These are phyloP conservation scores for Dendrobium catenatum DNA, from an alignment of 106 monocot genomes.

Conservation along the genomic window DNA sequence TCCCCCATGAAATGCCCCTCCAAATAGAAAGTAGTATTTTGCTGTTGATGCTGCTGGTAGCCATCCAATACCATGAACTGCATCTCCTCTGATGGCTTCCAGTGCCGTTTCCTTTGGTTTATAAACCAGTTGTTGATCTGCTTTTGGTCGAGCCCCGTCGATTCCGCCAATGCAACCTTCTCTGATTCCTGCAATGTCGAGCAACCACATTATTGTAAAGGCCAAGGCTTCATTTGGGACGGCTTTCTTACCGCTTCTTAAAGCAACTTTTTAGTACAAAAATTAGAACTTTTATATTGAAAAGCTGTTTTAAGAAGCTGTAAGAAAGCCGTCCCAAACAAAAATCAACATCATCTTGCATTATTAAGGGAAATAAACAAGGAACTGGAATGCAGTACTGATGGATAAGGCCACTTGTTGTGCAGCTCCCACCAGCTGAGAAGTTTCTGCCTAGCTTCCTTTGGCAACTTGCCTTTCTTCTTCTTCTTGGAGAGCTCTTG, in stretches of 20 bases:
- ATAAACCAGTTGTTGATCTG: slow-evolving; percentile 49
- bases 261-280: too few relatives aligned
- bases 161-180: too few relatives aligned
- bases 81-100: slow-evolving; percentile 39
- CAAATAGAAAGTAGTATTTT: slow-evolving; percentile 31
- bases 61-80: slow-evolving; percentile 30
- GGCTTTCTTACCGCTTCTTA: too few relatives aligned
- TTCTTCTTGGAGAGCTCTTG: slow-evolving; percentile 37
- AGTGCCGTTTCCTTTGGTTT: slow-evolving; percentile 35
- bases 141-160: slow-evolving; percentile 18
- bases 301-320: too few relatives aligned
- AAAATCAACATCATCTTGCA: too few relatives aligned
- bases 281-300: too few relatives aligned
- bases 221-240: too few relatives aligned
- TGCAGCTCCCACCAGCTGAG: slow-evolving; percentile 46
- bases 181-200: background rate
- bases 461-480: slow-evolving; percentile 39
- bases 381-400: slow-evolving; percentile 8
- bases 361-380: too few relatives aligned
- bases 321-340: too few relatives aligned
- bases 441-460: slow-evolving; percentile 37
- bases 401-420: slow-evolving; percentile 47
- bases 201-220: too few relatives aligned
- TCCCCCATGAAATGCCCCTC: slow-evolving; percentile 28
- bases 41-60: background rate